Base-by-base conservation (phyloP, 805 yeast genomes). In the Vanderwaltozyma yarrowii region DNA sequence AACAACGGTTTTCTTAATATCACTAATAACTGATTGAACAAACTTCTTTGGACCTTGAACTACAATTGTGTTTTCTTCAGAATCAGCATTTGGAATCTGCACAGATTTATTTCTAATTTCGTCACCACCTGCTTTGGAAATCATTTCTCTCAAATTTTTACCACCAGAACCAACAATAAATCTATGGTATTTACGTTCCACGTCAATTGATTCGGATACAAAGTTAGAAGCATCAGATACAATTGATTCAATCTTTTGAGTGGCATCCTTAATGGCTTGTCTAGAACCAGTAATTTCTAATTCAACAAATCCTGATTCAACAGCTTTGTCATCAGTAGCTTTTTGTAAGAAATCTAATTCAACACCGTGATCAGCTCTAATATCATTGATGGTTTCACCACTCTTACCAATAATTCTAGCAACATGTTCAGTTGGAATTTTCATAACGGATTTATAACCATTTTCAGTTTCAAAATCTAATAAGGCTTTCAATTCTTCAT, bases 391-490 rank as follows among this genome's bases (percentile, higher is more conserved):
- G 36, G 71, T 73, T 44, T 84, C 89, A 56, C 97, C 96, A 43
- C 71, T 69, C 54, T 82, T 86, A 52, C 98, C 98, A 57, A 92
- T 87, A 41, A 92, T 78, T 55, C 86, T 72, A 16, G 96, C 72
- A 42, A 89, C 72, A n/a, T 86, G 79, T 43, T 71, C 74, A 31
- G 70, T 58, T 28, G 96, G 94, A 36, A 92, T 79, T 33, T 64
- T 56, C 30, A 89, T 58, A n/a, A 66, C 63, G 46, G 75, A 69
- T 41, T 73, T 70, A 63, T 75, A 74, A 14, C 95, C 89, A 55
- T 87, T 85, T 50, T 84, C 95, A 52, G 73, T 79, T 61, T 88
- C 97, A 60, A 80, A 92, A 48, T 81, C 80, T 48, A 84, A 68
- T 45, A 94, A 70, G 40, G 87, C 96, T 49, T 73, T 70, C 54